Percentiles rank a stretch among this genome's conserved stretches.
Conservation (phyloP, 495 filamentous ascomycete species). For the Neurospora tetraspora region DNA sequence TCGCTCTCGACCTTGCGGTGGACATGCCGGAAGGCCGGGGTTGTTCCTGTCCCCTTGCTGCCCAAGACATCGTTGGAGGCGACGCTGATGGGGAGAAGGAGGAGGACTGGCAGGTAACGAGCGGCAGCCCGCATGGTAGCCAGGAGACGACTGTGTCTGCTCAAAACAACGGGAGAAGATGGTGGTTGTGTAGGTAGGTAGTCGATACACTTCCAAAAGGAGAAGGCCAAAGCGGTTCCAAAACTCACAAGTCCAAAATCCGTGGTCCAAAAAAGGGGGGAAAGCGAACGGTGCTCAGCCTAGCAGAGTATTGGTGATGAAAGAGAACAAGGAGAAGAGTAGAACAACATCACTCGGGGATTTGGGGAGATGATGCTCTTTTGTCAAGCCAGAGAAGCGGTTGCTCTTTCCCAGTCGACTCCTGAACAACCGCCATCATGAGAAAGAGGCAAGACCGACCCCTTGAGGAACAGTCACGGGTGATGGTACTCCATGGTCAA, state of each 20-base stretch:
- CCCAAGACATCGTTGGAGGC: not conserved
- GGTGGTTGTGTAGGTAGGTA: not conserved
- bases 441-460: not conserved
- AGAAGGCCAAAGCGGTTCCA: constrained; percentile 11
- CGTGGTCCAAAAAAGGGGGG: constrained; percentile 6
- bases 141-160: not conserved
- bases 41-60: not conserved
- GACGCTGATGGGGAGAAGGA: constrained; percentile 1
- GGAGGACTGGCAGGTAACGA: constrained; percentile 3
- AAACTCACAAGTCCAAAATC: constrained; percentile 8
- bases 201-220: constrained; percentile 11
- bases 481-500: not conserved
- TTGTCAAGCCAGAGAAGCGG: not conserved
- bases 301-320: not conserved
- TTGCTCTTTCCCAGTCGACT: not conserved
- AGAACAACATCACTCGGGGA: not conserved
- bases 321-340: not conserved
- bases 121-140: constrained; percentile 5
- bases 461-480: not conserved
- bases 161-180: not conserved
- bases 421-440: not conserved
- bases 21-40: not conserved
- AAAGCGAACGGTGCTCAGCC: not conserved
- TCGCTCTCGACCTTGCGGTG: not conserved
- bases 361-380: not conserved